A percentile compares a stretch with the other conserved stretches of the same genome.
These are phyloP conservation scores for Baorangia bicolor DNA, from an alignment of 768 basidiomycete genomes.

Conservation along the genomic window DNA sequence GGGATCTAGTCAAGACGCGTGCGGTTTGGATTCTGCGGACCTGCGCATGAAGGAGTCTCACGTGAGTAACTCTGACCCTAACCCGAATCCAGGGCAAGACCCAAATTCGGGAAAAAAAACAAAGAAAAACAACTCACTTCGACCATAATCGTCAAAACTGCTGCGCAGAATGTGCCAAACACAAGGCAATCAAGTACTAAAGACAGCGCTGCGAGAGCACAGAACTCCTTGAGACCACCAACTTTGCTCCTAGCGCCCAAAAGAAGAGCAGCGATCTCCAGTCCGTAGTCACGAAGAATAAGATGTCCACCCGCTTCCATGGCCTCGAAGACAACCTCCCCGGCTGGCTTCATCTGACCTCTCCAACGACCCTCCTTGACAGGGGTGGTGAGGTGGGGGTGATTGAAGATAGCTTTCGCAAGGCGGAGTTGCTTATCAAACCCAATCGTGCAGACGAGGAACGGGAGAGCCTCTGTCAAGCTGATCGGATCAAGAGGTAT, in stretches of 20 bases:
- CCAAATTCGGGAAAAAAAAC: slow-evolving; percentile 4
- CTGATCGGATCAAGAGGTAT: slow-evolving; percentile 92
- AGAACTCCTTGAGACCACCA: slow-evolving; percentile 89
- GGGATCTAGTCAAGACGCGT: slow-evolving; percentile 46
- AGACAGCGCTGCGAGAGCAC: slow-evolving; percentile 88
- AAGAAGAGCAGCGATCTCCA: slow-evolving; percentile 87
- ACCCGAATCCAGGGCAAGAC: slow-evolving; percentile 5
- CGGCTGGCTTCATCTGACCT: slow-evolving; percentile 67
- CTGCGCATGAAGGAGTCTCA: slow-evolving; percentile 32
- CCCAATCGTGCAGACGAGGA: slow-evolving; percentile 96
- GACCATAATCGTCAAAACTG: slow-evolving; percentile 91
- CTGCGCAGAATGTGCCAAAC: slow-evolving; percentile 87
- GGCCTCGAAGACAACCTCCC: slow-evolving; percentile 81
- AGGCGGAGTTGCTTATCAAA: slow-evolving; percentile 97
- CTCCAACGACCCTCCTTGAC: slow-evolving; percentile 39
- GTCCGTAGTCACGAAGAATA: slow-evolving; percentile 89
- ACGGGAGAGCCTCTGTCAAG: slow-evolving; percentile 93
- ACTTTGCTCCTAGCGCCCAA: slow-evolving; percentile 87
- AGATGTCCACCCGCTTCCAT: slow-evolving; percentile 74
- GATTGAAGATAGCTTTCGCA: slow-evolving; percentile 84
- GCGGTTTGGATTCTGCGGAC: slow-evolving; percentile 70
- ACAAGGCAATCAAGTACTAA: slow-evolving; percentile 84
- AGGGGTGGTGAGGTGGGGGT: slow-evolving; percentile 58
- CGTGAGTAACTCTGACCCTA: slow-evolving; percentile 8
- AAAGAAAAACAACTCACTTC: slow-evolving; percentile 57